phyloP scores from a whole-genome alignment of 768 basidiomycete species.

The Tricholoma hemisulphureum region DNA sequence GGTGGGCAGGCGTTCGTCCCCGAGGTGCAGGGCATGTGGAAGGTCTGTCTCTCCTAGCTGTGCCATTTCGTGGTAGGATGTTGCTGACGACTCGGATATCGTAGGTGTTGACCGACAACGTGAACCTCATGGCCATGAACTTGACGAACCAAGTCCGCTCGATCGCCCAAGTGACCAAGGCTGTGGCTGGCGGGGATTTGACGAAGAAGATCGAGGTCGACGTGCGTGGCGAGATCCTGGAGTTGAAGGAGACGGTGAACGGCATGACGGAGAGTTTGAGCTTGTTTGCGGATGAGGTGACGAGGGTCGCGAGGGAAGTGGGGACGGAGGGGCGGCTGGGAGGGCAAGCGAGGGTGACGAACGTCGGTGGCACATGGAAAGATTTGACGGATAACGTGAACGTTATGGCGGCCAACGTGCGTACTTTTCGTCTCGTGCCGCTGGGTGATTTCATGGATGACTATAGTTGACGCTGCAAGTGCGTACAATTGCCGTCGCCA shows the following conservation, averaged over 20 bases:
- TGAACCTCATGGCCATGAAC: constrained; percentile 89
- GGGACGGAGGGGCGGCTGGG: constrained; percentile 95
- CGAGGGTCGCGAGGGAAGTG: constrained; percentile 90
- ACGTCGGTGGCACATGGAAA: constrained; percentile 97
- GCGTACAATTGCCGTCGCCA: constrained; percentile 3
- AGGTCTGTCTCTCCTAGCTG: no score
- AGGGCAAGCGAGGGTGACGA: constrained; percentile 90
- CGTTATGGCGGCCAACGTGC: constrained; percentile 88
- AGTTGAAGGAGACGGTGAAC: constrained; percentile 91
- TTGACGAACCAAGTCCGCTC: constrained; percentile 86
- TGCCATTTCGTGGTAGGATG: not conserved
- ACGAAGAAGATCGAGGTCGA: constrained; percentile 75
- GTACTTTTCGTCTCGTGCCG: constrained; percentile 12
- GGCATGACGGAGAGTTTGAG: constrained; percentile 89
- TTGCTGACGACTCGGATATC: not conserved
- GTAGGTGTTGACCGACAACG: constrained; percentile 69
- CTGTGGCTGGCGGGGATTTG: constrained; percentile 90
- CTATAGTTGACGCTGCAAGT: constrained; percentile 63
- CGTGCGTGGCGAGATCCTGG: constrained; percentile 88
- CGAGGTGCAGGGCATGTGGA: constrained; percentile 95
- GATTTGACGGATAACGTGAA: constrained; percentile 95
- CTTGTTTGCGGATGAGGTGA: constrained; percentile 79
- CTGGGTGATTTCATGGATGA: not conserved
- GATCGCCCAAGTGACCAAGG: constrained; percentile 89
- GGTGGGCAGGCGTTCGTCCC: constrained; percentile 74